These are phyloP conservation scores for Alternaria sp. DNA, from an alignment of 2,329 filamentous ascomycete species.

Conservation along the genomic window DNA sequence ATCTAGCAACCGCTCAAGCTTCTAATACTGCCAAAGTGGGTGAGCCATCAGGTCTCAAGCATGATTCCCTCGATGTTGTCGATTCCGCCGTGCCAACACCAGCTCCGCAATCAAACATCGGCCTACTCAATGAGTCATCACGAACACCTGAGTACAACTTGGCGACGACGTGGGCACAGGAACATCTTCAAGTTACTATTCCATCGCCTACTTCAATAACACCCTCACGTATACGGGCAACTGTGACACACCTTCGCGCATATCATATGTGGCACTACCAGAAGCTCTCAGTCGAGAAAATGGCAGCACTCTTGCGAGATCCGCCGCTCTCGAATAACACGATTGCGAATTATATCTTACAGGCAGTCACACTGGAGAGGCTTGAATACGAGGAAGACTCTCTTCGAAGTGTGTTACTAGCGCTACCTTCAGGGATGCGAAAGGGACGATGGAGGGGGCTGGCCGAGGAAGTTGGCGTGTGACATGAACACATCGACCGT, in stretches of 20 bases:
- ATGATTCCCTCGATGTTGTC: not conserved
- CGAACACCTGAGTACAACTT: slow-evolving; percentile 27
- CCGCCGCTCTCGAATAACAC: slow-evolving; percentile 39
- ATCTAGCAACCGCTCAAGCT: not conserved
- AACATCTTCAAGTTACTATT: slow-evolving; percentile 37
- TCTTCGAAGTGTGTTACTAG: slow-evolving; percentile 27
- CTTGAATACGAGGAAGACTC: slow-evolving; percentile 32
- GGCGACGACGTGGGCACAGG: slow-evolving; percentile 39
- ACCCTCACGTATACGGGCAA: slow-evolving; percentile 38
- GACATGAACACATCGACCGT: not conserved
- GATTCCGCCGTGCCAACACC: not conserved
- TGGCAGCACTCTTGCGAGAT: slow-evolving; percentile 34
- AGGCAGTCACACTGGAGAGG: slow-evolving; percentile 37
- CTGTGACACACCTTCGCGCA: slow-evolving; percentile 38
- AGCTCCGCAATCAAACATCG: not conserved
- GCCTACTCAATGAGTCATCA: not conserved
- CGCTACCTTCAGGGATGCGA: slow-evolving; percentile 30
- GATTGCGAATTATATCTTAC: slow-evolving; percentile 38
- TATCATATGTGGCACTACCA: slow-evolving; percentile 46
- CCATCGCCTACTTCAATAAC: slow-evolving; percentile 24
- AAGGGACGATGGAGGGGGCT: slow-evolving; percentile 34
- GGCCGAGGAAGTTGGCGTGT: slow-evolving; percentile 28
- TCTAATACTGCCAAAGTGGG: not conserved
- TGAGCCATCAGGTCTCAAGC: not conserved
- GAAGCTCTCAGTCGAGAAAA: slow-evolving; percentile 24